These are phyloP conservation scores for Scheffersomyces amazonensis DNA, from an alignment of 805 yeast species.

Conservation along the genomic window DNA sequence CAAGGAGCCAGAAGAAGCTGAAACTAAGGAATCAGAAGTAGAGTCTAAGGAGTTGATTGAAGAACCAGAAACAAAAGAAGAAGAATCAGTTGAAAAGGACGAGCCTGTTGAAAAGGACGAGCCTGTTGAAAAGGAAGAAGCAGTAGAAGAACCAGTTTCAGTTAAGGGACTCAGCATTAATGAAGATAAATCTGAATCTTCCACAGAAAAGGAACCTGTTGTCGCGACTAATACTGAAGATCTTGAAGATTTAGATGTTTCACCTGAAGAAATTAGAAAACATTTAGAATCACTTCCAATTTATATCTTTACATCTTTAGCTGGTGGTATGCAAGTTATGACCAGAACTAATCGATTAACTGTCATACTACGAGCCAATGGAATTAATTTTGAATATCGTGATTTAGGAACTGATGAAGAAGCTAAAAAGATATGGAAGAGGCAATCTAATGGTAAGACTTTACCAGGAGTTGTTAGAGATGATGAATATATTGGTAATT, in stretches of 20 bases:
- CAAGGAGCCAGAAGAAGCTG: slow-evolving; percentile 4
- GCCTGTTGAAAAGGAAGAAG: background rate
- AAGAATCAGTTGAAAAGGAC: background rate
- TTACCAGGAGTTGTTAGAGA: slow-evolving; percentile 85
- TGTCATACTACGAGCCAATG: slow-evolving; percentile 73
- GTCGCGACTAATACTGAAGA: slow-evolving; percentile 9
- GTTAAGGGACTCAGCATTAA: background rate
- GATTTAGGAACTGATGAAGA: slow-evolving; percentile 87
- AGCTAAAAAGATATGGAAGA: slow-evolving; percentile 81
- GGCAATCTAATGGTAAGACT: slow-evolving; percentile 66
- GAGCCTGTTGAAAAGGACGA: slow-evolving; percentile 1
- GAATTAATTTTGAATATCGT: slow-evolving; percentile 60
- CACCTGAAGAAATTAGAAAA: slow-evolving; percentile 41
- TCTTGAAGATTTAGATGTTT: slow-evolving; percentile 27
- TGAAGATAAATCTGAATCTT: background rate
- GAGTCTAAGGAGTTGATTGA: too few relatives aligned
- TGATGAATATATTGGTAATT: slow-evolving; percentile 80
- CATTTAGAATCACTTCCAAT: slow-evolving; percentile 56
- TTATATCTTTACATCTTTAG: slow-evolving; percentile 77
- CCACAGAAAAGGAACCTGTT: background rate
- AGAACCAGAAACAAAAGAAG: background rate
- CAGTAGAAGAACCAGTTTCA: background rate
- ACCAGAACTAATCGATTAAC: slow-evolving; percentile 73
- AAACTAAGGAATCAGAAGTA: background rate
- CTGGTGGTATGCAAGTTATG: slow-evolving; percentile 81